phyloP scores from a whole-genome alignment of 306 rosid species.

The Quillaja saponaria region DNA sequence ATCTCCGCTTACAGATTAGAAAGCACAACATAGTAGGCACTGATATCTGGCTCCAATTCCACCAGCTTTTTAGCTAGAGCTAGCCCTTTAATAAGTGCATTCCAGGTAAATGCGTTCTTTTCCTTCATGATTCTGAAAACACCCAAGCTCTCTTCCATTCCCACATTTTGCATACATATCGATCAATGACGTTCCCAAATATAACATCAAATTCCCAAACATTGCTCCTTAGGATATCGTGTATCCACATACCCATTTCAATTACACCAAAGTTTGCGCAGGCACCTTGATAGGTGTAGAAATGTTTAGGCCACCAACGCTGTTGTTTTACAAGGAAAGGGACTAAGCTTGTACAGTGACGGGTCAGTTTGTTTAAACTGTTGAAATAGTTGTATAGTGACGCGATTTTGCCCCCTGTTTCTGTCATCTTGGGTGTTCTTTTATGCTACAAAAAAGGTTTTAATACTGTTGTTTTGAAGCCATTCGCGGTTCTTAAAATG shows the following conservation, averaged over 20 bases:
- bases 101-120: constrained; percentile 69
- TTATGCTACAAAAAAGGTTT: constrained; percentile 41
- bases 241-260: constrained; percentile 77
- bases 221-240: constrained; percentile 46
- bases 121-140: constrained; percentile 59
- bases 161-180: constrained; percentile 80
- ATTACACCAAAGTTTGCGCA: constrained; percentile 56
- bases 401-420: constrained; percentile 43
- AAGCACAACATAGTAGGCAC: constrained; percentile 57
- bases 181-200: constrained; percentile 67
- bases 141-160: constrained; percentile 50
- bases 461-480: constrained; percentile 28
- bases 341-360: no score
- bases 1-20: constrained; percentile 73
- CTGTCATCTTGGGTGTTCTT: constrained; percentile 49
- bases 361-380: no score
- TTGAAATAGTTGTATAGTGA: no score
- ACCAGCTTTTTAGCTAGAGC: constrained; percentile 68
- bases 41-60: constrained; percentile 59
- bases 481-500: constrained; percentile 12
- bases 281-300: no score
- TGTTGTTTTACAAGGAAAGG: no score
- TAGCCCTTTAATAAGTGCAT: constrained; percentile 63
- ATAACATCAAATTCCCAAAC: constrained; percentile 70
- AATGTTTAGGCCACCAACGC: no score